These are phyloP conservation scores for Falciphora oryzae DNA, from an alignment of 2,329 filamentous ascomycete genomes.

Conservation along the genomic window DNA sequence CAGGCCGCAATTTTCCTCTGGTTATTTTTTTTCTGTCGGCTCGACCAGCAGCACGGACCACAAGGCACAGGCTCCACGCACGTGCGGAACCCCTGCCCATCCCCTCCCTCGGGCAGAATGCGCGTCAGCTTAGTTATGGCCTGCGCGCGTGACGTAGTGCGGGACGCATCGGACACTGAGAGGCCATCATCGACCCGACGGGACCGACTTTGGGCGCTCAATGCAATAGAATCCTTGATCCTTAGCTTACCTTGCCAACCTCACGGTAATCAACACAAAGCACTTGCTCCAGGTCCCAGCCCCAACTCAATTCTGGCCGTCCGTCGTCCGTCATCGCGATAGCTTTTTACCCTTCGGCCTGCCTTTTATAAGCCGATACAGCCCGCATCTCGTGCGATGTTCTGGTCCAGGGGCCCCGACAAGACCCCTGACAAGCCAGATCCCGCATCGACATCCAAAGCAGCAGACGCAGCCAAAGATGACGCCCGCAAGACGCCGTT, in stretches of 20 bases:
- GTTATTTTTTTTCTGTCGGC: background rate
- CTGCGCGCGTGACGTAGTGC: background rate
- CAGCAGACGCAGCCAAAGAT: slow-evolving; percentile 25
- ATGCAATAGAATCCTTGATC: background rate
- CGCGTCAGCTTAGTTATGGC: background rate
- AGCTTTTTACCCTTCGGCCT: background rate
- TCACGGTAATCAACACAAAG: background rate
- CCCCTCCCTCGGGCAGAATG: too few relatives aligned
- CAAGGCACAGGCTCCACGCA: background rate
- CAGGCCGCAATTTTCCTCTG: background rate
- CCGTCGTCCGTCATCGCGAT: background rate
- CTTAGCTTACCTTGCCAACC: background rate
- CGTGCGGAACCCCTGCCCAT: too few relatives aligned
- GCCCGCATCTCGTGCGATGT: slow-evolving; percentile 24
- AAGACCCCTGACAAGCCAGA: slow-evolving; percentile 21
- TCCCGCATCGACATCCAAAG: slow-evolving; percentile 17
- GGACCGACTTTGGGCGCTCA: background rate
- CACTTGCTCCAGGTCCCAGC: background rate
- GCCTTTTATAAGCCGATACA: background rate
- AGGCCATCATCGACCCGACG: background rate
- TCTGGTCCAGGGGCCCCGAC: slow-evolving; percentile 32
- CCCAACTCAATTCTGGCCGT: background rate
- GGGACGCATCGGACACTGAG: background rate
- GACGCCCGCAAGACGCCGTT: slow-evolving; percentile 20
- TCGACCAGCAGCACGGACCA: background rate